phyloP scores from a whole-genome alignment of 805 yeast species.

The Pichia ethanolica region DNA sequence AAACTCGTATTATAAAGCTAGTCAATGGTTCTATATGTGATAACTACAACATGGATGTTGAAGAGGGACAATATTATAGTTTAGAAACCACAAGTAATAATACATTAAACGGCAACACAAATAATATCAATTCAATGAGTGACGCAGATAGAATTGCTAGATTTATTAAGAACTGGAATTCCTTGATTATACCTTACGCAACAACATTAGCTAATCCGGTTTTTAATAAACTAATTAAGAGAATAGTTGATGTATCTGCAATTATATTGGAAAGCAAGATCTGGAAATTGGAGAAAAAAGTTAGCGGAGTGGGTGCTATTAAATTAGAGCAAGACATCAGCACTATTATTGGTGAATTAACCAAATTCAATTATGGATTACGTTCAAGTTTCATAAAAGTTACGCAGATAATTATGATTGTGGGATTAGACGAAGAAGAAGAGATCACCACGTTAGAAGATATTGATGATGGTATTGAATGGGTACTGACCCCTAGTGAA shows the following conservation, averaged over 20 bases:
- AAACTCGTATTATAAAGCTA: constrained; percentile 28
- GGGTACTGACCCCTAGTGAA: constrained; percentile 78
- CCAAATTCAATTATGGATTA: constrained; percentile 63
- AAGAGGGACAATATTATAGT: constrained; percentile 10
- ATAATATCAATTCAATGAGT: neutral
- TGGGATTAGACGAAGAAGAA: constrained; percentile 72
- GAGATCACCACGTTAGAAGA: constrained; percentile 27
- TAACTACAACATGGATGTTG: constrained; percentile 31
- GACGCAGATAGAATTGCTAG: constrained; percentile 16
- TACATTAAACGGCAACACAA: neutral
- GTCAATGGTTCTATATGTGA: constrained; percentile 33
- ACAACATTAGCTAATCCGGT: constrained; percentile 31
- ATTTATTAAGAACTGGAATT: constrained; percentile 61
- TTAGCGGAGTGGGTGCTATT: constrained; percentile 78
- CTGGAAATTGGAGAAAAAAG: constrained; percentile 55
- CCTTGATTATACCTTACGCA: constrained; percentile 55
- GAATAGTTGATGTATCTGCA: constrained; percentile 49
- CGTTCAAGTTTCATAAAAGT: constrained; percentile 73
- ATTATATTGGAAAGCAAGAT: constrained; percentile 56
- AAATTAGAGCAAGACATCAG: constrained; percentile 78
- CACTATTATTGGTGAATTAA: constrained; percentile 62
- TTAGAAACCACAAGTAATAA: neutral
- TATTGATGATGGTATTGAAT: constrained; percentile 27
- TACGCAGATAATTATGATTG: constrained; percentile 74
- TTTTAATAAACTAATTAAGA: constrained; percentile 40